phyloP scores from a whole-genome alignment of 768 basidiomycete species.

The Gelatoporia subvermispora region DNA sequence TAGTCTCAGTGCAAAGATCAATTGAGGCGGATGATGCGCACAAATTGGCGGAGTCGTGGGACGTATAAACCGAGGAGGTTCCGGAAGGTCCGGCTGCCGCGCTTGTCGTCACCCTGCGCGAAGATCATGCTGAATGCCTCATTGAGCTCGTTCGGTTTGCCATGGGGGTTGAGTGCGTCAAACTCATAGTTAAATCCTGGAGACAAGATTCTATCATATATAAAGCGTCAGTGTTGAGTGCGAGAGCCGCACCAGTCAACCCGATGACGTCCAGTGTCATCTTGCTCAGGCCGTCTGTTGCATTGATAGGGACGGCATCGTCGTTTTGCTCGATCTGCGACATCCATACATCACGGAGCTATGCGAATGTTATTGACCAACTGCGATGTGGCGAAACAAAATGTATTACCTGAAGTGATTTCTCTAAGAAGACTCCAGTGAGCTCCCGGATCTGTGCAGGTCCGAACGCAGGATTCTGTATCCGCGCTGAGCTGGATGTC shows the following conservation, averaged over 20 bases:
- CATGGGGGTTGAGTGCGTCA: slow-evolving; percentile 23
- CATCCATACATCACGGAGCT: slow-evolving; percentile 20
- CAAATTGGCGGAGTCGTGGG: neutral
- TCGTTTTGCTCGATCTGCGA: slow-evolving; percentile 25
- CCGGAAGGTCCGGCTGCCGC: too few species aligned
- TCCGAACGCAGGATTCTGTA: slow-evolving; percentile 64
- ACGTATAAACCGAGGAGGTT: neutral
- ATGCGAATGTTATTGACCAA: neutral
- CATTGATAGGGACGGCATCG: slow-evolving; percentile 23
- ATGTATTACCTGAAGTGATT: slow-evolving; percentile 42
- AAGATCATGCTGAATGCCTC: slow-evolving; percentile 26
- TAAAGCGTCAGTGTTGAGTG: neutral
- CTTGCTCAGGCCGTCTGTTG: slow-evolving; percentile 28
- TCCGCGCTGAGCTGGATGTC: too few species aligned
- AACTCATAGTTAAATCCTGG: slow-evolving; percentile 33
- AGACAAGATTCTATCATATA: neutral
- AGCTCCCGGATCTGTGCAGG: slow-evolving; percentile 52
- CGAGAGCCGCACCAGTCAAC: slow-evolving; percentile 26
- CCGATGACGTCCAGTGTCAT: slow-evolving; percentile 41
- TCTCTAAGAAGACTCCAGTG: slow-evolving; percentile 52
- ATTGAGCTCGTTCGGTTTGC: slow-evolving; percentile 26
- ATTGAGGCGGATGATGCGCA: too few species aligned
- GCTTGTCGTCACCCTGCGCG: neutral
- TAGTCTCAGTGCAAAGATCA: too few species aligned
- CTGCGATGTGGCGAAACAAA: neutral